Percentiles rank a stretch among this genome's conserved stretches.
These are phyloP conservation scores for Plectosphaerella sp. DNA, from an alignment of 2,329 filamentous ascomycete genomes.

Conservation along the genomic window DNA sequence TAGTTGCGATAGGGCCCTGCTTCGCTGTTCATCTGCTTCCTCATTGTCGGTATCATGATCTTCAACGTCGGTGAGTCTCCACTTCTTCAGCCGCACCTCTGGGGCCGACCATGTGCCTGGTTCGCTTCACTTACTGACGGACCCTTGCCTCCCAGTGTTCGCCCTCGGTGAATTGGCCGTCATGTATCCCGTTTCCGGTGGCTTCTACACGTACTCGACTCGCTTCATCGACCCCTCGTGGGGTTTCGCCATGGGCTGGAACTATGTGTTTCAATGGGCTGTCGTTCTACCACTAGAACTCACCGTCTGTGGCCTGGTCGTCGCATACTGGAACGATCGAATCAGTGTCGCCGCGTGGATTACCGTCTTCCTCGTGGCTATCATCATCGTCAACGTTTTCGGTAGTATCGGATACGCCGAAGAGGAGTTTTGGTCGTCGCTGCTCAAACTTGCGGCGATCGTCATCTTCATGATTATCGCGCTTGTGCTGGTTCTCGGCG, in stretches of 20 bases:
- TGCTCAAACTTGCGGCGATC: constrained; percentile 44
- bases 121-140: not conserved
- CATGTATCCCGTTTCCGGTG: constrained; percentile 52
- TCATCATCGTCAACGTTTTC: constrained; percentile 40
- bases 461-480: constrained; percentile 59
- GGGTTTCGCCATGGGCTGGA: constrained; percentile 47
- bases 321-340: constrained; percentile 38
- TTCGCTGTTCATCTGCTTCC: constrained; percentile 34
- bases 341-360: constrained; percentile 48
- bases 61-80: constrained; percentile 36
- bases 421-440: constrained; percentile 52
- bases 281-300: constrained; percentile 43
- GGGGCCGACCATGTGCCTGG: not conserved
- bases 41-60: constrained; percentile 49
- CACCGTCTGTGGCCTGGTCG: constrained; percentile 44
- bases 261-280: constrained; percentile 43
- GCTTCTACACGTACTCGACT: constrained; percentile 52
- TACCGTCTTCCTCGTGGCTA: constrained; percentile 43
- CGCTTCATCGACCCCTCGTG: constrained; percentile 55
- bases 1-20: constrained; percentile 22
- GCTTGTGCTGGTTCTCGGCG: constrained; percentile 54
- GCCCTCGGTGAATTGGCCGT: constrained; percentile 55
- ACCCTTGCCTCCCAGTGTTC: constrained; percentile 34
- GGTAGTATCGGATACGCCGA: constrained; percentile 44
- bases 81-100: not conserved